Percentiles rank a stretch among this genome's conserved stretches.
These are phyloP conservation scores for Aspergillus kassunensis DNA, from an alignment of 495 filamentous ascomycete genomes.

Conservation along the genomic window DNA sequence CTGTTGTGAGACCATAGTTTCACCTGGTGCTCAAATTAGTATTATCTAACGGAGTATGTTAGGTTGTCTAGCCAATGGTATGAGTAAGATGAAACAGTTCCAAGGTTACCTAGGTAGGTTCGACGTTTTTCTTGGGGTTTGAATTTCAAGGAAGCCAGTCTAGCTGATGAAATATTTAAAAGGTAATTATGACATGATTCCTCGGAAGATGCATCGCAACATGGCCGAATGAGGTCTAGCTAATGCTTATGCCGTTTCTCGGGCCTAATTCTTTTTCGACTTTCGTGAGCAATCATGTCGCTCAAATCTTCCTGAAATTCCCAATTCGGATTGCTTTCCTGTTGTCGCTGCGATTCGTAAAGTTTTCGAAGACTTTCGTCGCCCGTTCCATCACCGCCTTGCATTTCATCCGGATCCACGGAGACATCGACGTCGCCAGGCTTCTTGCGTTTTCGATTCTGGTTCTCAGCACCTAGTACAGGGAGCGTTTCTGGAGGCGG, in stretches of 20 bases:
- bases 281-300: conserved; percentile 95
- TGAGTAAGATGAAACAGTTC: no score
- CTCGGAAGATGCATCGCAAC: no score
- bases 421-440: conserved; percentile 92
- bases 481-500: conserved; percentile 50
- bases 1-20: no score
- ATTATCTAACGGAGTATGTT: no score
- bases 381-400: conserved; percentile 63
- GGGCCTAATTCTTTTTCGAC: conserved; percentile 81
- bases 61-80: no score
- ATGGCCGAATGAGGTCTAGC: not conserved
- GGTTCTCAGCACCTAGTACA: conserved; percentile 77
- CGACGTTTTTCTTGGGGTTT: no score
- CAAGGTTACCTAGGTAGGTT: no score
- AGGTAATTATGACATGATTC: no score
- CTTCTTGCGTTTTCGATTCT: conserved; percentile 83
- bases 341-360: conserved; percentile 74
- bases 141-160: no score
- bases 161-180: no score
- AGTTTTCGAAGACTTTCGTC: conserved; percentile 63
- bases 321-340: conserved; percentile 67
- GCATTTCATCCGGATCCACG: conserved; percentile 76
- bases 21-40: no score
- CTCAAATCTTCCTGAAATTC: conserved; percentile 88
- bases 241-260: conserved; percentile 57